phyloP scores from a whole-genome alignment of 2,329 filamentous ascomycete genomes.

The Colletotrichum costaricense region DNA sequence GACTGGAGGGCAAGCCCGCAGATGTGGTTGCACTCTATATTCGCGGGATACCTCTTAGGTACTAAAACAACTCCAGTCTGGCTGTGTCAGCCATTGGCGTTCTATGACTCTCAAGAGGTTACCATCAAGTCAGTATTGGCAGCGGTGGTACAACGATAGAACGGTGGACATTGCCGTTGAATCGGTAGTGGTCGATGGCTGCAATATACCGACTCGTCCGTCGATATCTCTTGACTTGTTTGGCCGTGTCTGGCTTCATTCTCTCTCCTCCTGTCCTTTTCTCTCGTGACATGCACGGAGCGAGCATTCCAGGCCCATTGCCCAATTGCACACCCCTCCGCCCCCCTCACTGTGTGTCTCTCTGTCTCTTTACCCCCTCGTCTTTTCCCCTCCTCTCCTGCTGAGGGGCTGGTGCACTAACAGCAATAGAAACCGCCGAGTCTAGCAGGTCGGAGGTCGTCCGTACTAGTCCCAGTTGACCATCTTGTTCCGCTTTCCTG shows the following conservation, averaged over 20 bases:
- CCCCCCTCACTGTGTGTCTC: constrained; percentile 2
- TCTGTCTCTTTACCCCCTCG: background rate
- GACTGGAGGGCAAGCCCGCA: background rate
- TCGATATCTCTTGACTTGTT: background rate
- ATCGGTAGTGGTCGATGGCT: background rate
- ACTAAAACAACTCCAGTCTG: constrained; percentile 1
- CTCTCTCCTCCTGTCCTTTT: background rate
- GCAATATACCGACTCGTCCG: background rate
- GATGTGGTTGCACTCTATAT: constrained; percentile 14
- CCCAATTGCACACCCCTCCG: constrained; percentile 8
- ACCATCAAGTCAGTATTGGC: background rate
- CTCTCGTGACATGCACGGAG: background rate
- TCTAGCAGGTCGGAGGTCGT: constrained; percentile 34
- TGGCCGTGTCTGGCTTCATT: background rate
- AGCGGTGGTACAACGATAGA: background rate
- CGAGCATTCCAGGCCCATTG: constrained; percentile 3
- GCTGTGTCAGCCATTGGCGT: background rate
- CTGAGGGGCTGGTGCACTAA: constrained; percentile 32
- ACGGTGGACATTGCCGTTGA: background rate
- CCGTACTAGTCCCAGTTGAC: constrained; percentile 34
- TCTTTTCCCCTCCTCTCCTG: constrained; percentile 14
- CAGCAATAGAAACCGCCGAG: constrained; percentile 25
- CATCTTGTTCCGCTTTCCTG: constrained; percentile 25
- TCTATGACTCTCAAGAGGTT: background rate
- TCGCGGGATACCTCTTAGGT: constrained; percentile 6